Evolutionary conservation across 2,329 filamentous ascomycete genomes (phyloP), one percentile per base, ranked within the genome.

Genomic region (Hymenoscyphus linearis): DNA sequence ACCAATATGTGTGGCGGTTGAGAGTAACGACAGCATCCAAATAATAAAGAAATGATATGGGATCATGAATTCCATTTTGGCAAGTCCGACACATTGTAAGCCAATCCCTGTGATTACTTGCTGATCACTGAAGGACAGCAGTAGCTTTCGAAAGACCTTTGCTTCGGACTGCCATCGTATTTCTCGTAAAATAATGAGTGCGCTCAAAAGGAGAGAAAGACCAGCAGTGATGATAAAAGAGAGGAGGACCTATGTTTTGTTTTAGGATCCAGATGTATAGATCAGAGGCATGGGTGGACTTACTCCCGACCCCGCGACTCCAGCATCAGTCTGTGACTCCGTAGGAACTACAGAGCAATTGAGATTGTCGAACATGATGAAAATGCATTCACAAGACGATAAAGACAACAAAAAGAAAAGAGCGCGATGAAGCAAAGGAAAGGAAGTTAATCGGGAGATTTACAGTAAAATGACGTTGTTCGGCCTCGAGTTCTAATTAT

Each of bases 41-140:
- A 89, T 82, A 59, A 88, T 80, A 75, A 88, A 88, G 76, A 89
- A 88, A 73, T 89, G 86, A 70, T 89, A 89, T 0, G 85, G 80
- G 0, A 86, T 79, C 71, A 89, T 80, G 4, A 76, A 76, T 53
- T 79, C 74, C 69, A 83, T 80, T 69, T 85, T 84, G 4, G 82
- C 82, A 1, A 89, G 79, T 0, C 82, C 86, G 26, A 89, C 78
- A 60, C 77, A 78, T 71, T 89, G 85, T 60, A 89, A 83, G n/a
- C 83, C 85, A 70, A 89, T 88, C 47, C 86, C 85, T 18, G 85
- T 85, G 59, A 89, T 76, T 71, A 89, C 85, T 72, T 89, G 85
- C 70, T 88, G 85, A 73, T 89, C 86, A 18, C 82, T 85, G 74
- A 87, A 85, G 64, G 83, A 80, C 69, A 82, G 83, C 55, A 89